Conservation (phyloP, 495 filamentous ascomycete genomes). For the Xylona heveae region DNA sequence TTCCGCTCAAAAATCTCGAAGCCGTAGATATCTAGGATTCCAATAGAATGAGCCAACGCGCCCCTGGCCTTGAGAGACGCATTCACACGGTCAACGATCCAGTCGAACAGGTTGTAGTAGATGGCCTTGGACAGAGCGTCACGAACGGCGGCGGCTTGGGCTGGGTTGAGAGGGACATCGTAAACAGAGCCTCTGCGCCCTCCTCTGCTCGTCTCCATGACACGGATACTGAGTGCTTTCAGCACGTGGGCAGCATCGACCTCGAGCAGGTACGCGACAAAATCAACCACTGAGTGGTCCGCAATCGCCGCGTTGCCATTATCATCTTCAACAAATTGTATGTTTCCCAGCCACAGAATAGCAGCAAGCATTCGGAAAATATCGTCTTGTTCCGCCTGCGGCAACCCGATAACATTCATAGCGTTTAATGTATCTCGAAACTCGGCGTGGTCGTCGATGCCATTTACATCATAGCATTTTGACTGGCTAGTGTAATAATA, state of each 20-base stretch:
- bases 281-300: constrained; percentile 81
- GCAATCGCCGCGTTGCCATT: constrained; percentile 65
- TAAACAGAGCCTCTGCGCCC: constrained; percentile 63
- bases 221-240: constrained; percentile 72
- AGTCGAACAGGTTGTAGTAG: constrained; percentile 96
- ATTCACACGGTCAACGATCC: constrained; percentile 92
- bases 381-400: constrained; percentile 75
- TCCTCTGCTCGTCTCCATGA: constrained; percentile 77
- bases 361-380: constrained; percentile 93
- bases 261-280: constrained; percentile 83
- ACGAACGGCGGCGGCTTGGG: constrained; percentile 78
- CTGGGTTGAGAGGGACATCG: constrained; percentile 76
- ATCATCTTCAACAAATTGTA: constrained; percentile 74
- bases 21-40: constrained; percentile 97
- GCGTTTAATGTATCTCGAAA: constrained; percentile 81
- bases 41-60: constrained; percentile 60
- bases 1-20: constrained; percentile 99
- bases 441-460: constrained; percentile 82
- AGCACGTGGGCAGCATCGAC: constrained; percentile 62
- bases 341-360: constrained; percentile 87
- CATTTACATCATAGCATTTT: constrained; percentile 82
- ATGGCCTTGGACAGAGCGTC: constrained; percentile 90
- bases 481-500: constrained; percentile 92
- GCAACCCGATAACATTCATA: constrained; percentile 84
- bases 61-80: constrained; percentile 65